A percentile compares a stretch with the other conserved stretches of the same genome.
Evolutionary conservation across 805 yeast genomes (phyloP).

Genomic region (Kluyveromyces dobzhanskii): DNA sequence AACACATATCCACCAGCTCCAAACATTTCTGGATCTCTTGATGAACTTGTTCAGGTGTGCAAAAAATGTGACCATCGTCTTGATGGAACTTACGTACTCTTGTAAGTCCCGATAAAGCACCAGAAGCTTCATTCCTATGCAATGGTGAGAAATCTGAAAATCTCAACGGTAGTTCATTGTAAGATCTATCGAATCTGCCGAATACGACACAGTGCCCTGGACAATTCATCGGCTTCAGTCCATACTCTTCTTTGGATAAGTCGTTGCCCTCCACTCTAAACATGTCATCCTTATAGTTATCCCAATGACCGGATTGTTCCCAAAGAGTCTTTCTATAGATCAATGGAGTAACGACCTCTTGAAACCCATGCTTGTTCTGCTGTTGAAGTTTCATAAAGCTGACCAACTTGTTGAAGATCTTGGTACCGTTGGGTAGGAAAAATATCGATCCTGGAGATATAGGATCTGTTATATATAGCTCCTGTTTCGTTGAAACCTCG

Average conservation of each 20-base stretch:
- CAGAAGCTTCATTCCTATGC: constrained; percentile 92
- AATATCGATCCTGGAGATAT: constrained; percentile 87
- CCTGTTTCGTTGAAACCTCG: constrained; percentile 49
- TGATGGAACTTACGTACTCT: constrained; percentile 94
- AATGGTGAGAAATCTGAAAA: constrained; percentile 83
- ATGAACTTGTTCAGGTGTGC: constrained; percentile 68
- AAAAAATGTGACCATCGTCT: constrained; percentile 96
- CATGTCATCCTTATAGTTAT: constrained; percentile 90
- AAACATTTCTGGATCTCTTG: constrained; percentile 67
- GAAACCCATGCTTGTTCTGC: constrained; percentile 71
- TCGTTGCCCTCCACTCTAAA: constrained; percentile 64
- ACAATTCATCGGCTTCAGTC: constrained; percentile 92
- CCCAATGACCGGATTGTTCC: constrained; percentile 95
- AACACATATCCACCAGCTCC: constrained; percentile 65
- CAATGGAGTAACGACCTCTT: constrained; percentile 88
- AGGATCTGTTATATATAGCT: constrained; percentile 69
- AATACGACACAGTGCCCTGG: constrained; percentile 91
- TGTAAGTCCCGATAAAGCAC: constrained; percentile 87
- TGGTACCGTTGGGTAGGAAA: constrained; percentile 87
- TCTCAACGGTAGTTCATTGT: constrained; percentile 79
- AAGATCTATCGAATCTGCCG: constrained; percentile 65
- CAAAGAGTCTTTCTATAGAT: constrained; percentile 76
- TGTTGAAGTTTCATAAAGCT: constrained; percentile 70
- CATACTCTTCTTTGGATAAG: constrained; percentile 43
- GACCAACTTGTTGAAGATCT: constrained; percentile 71